Base-by-base conservation (phyloP, 2,329 filamentous ascomycete species). In the Kalmusia sp. region DNA sequence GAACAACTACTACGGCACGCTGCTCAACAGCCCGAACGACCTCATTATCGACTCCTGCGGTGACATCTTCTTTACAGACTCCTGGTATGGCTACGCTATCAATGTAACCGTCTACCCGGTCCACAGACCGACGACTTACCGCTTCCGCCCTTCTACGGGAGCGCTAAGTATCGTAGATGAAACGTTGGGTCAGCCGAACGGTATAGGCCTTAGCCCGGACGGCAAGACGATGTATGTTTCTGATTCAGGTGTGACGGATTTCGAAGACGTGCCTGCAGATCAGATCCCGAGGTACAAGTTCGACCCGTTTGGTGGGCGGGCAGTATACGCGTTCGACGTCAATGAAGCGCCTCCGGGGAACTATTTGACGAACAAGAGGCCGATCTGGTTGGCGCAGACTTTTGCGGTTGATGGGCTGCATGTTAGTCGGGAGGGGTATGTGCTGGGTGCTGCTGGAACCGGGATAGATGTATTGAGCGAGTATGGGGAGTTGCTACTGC, bases 361-460 rank as follows among this genome's bases (percentile, higher is more conserved):
- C 15, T 43, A 31, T 21, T 6, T 43, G 5, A 43, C 39, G 12
- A 15, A 15, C 8, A 43, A 43, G 39, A 24, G 39, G 27, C 39
- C 39, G 14, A 43, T 43, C 11, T 43, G 39, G 39, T 15, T 43
- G 25, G 39, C 39, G 39, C 39, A 43, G 39, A 31, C 15, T 14
- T 43, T 43, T 43, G 39, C 39, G 39, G 25, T 43, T 2, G 39
- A 43, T 31, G 39, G 39, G 12, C 12, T 43, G 39, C 39, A 43
- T 43, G 39, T 43, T 30, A 43, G 25, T 43, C 15, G 27, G 19
- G 39, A 43, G 39, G 39, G 39, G 39, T 31, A 43, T 21, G 39
- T 43, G 25, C 24, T 43, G 9, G 39, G 39, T 30, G 39, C 39
- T 17, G 39, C 39, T 14, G 39, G 39, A n/a, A 43, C 39, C 25